Conservation (phyloP, 768 basidiomycete genomes). For the Lentinula sp. region DNA sequence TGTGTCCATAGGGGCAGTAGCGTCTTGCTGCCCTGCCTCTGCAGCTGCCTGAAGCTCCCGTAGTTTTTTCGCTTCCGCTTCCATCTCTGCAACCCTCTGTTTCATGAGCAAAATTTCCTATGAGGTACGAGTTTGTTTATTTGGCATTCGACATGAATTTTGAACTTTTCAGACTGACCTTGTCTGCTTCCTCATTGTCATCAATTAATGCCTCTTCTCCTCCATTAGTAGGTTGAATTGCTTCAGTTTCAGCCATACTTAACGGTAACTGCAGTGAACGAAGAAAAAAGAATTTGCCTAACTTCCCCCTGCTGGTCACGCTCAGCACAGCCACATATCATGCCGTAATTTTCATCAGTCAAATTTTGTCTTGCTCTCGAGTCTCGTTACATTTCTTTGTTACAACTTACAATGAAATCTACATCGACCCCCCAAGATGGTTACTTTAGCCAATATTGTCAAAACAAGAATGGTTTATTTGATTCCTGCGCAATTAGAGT, state of each 20-base stretch:
- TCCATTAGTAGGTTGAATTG: conserved; percentile 32
- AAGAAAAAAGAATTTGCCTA: background rate
- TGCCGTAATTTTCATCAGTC: too few relatives aligned
- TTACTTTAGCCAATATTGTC: too few relatives aligned
- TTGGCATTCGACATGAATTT: background rate
- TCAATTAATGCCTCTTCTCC: conserved; percentile 36
- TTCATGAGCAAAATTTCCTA: conserved; percentile 90
- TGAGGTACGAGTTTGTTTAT: conserved; percentile 8
- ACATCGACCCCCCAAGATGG: too few relatives aligned
- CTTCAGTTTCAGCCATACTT: conserved; percentile 54
- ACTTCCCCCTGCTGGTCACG: too few relatives aligned
- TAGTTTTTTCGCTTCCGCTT: conserved; percentile 82
- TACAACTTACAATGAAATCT: too few relatives aligned
- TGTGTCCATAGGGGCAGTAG: conserved; percentile 54
- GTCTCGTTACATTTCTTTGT: too few relatives aligned
- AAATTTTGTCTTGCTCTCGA: too few relatives aligned
- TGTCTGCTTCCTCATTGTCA: conserved; percentile 60
- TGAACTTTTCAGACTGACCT: conserved; percentile 27
- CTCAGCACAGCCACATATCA: too few relatives aligned
- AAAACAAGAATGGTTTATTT: too few relatives aligned
- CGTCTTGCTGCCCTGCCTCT: conserved; percentile 44
- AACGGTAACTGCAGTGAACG: too few relatives aligned
- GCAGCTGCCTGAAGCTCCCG: conserved; percentile 81
- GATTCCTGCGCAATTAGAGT: too few relatives aligned
- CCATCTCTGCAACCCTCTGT: conserved; percentile 90